phyloP scores from a whole-genome alignment of 768 basidiomycete species.

The Calocybe cyanea region DNA sequence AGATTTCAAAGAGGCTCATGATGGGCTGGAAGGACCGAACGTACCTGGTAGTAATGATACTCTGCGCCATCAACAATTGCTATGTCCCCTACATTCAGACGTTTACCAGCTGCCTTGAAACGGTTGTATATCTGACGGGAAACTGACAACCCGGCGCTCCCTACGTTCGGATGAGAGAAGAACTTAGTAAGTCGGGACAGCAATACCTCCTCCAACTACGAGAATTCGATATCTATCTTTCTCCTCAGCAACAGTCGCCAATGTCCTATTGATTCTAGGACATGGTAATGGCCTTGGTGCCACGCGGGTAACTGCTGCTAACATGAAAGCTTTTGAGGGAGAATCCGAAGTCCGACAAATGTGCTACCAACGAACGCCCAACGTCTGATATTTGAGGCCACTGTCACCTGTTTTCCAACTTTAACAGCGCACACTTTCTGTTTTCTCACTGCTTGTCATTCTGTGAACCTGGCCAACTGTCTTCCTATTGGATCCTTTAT shows the following conservation, averaged over 20 bases:
- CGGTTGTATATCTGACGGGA: constrained; percentile 86
- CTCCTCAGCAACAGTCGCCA: constrained; percentile 28
- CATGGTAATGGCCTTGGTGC: constrained; percentile 1
- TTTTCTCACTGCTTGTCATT: constrained; percentile 3
- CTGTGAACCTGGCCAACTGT: constrained; percentile 11
- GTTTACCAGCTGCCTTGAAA: constrained; percentile 67
- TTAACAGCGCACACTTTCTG: too few relatives aligned
- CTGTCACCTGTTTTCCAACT: too few relatives aligned
- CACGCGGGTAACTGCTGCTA: constrained; percentile 6
- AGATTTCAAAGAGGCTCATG: neutral
- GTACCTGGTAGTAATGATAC: constrained; percentile 82
- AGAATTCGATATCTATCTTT: constrained; percentile 75
- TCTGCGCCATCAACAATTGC: constrained; percentile 81
- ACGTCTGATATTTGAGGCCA: too few relatives aligned
- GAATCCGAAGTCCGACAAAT: neutral
- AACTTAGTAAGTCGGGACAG: neutral
- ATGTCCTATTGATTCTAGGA: constrained; percentile 4
- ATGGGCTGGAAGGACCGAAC: constrained; percentile 10
- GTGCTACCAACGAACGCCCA: neutral
- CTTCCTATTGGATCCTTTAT: constrained; percentile 1
- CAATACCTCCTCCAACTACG: constrained; percentile 79
- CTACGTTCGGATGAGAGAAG: constrained; percentile 32
- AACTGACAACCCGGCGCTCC: constrained; percentile 75
- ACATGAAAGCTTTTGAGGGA: constrained; percentile 7
- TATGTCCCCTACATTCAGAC: constrained; percentile 71